Percentiles rank a stretch among this genome's conserved stretches.
Conservation (phyloP, 2,329 filamentous ascomycete species). For the Alternaria gansuensis region DNA sequence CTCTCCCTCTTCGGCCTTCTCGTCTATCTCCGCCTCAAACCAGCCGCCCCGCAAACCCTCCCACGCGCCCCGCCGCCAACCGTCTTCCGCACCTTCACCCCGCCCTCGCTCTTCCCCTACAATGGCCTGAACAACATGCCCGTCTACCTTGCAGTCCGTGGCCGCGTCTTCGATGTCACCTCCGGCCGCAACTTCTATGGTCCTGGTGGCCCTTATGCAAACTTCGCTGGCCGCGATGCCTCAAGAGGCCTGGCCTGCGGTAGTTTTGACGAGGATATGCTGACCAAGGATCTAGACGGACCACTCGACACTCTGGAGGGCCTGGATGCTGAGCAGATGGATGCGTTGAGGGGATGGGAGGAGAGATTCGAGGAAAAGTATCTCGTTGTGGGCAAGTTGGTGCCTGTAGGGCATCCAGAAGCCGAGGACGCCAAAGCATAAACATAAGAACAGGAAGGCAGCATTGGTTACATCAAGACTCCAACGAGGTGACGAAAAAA, state of each 20-base stretch:
- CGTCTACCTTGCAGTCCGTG: slow-evolving; percentile 90
- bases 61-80: slow-evolving; percentile 71
- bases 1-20: slow-evolving; percentile 66
- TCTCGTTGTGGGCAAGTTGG: slow-evolving; percentile 87
- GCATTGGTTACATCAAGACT: neutral
- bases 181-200: slow-evolving; percentile 93
- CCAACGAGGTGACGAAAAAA: neutral
- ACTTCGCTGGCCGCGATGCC: slow-evolving; percentile 94
- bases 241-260: slow-evolving; percentile 86
- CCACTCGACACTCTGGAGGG: slow-evolving; percentile 80
- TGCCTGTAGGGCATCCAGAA: slow-evolving; percentile 68
- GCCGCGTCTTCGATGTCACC: slow-evolving; percentile 89
- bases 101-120: slow-evolving; percentile 81
- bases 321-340: slow-evolving; percentile 77
- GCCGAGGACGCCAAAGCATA: slow-evolving; percentile 54
- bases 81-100: slow-evolving; percentile 87
- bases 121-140: slow-evolving; percentile 78
- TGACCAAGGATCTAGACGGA: slow-evolving; percentile 87
- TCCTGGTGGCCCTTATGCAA: slow-evolving; percentile 91
- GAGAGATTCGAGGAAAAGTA: slow-evolving; percentile 95
- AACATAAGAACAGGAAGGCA: no score
- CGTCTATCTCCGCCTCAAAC: slow-evolving; percentile 67
- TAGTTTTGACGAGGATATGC: slow-evolving; percentile 94
- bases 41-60: slow-evolving; percentile 61
- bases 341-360: slow-evolving; percentile 89